phyloP scores from a whole-genome alignment of 2,329 filamentous ascomycete species.

The Alternaria ventricosa region DNA sequence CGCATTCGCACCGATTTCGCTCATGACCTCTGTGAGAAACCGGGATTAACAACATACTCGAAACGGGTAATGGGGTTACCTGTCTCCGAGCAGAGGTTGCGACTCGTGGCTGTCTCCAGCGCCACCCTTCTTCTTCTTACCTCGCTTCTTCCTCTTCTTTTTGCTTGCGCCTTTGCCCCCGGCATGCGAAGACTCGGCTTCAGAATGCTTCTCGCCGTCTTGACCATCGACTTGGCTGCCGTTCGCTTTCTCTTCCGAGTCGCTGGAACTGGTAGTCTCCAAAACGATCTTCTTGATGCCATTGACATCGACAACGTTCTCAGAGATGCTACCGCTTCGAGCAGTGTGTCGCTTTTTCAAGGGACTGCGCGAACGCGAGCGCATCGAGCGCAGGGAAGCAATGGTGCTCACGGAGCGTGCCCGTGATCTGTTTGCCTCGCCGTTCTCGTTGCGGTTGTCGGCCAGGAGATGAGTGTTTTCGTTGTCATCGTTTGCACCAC shows the following conservation, averaged over 20 bases:
- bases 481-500: conserved; percentile 15
- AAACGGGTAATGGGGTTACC: neutral
- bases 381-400: conserved; percentile 38
- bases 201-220: conserved; percentile 28
- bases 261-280: conserved; percentile 68
- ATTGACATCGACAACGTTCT: conserved; percentile 76
- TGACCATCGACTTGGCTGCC: conserved; percentile 27
- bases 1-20: conserved; percentile 4
- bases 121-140: conserved; percentile 47
- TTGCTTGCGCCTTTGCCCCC: conserved; percentile 34
- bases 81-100: conserved; percentile 39
- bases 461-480: conserved; percentile 24
- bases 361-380: conserved; percentile 31
- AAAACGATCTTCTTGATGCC: conserved; percentile 79
- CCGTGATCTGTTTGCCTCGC: conserved; percentile 6
- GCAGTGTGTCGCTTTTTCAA: conserved; percentile 57
- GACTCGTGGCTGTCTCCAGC: conserved; percentile 36
- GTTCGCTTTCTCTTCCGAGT: conserved; percentile 40
- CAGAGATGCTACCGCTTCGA: conserved; percentile 78
- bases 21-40: conserved; percentile 2
- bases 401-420: conserved; percentile 42
- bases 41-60: neutral
- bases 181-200: conserved; percentile 27
- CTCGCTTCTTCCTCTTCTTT: conserved; percentile 47
- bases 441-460: conserved; percentile 20